These are phyloP conservation scores for Colletotrichum sp. DNA, from an alignment of 2,329 filamentous ascomycete genomes.

Conservation along the genomic window DNA sequence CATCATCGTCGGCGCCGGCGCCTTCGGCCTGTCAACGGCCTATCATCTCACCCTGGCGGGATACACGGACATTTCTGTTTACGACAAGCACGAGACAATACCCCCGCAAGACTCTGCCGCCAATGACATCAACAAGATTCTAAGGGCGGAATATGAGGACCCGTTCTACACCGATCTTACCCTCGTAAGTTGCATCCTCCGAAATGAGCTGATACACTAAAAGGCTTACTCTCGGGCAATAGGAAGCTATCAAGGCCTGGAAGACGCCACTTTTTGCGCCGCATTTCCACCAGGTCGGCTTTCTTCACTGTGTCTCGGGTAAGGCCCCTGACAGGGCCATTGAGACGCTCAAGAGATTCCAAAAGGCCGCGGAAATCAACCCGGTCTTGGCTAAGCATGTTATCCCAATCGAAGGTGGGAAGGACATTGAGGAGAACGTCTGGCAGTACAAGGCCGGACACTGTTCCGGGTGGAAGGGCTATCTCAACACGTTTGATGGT, in stretches of 20 bases:
- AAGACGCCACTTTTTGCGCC: slow-evolving; percentile 56
- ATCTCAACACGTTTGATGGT: slow-evolving; percentile 61
- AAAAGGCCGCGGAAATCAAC: slow-evolving; percentile 43
- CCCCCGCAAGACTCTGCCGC: slow-evolving; percentile 58
- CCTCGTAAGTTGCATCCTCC: slow-evolving; percentile 40
- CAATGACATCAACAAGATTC: slow-evolving; percentile 67
- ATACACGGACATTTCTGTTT: slow-evolving; percentile 51
- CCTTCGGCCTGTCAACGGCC: slow-evolving; percentile 56
- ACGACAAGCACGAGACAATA: slow-evolving; percentile 42
- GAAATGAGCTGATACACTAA: not conserved
- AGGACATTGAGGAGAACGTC: slow-evolving; percentile 45
- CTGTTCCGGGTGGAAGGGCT: slow-evolving; percentile 60
- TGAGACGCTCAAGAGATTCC: slow-evolving; percentile 47
- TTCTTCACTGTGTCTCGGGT: slow-evolving; percentile 53
- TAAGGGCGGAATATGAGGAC: slow-evolving; percentile 64
- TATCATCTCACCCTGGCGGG: slow-evolving; percentile 48
- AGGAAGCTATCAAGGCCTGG: slow-evolving; percentile 60
- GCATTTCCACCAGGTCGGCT: slow-evolving; percentile 48
- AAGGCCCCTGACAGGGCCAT: slow-evolving; percentile 52
- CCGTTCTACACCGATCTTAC: slow-evolving; percentile 60
- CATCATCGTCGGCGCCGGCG: slow-evolving; percentile 50
- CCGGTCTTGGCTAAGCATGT: slow-evolving; percentile 28
- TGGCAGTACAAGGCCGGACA: slow-evolving; percentile 53
- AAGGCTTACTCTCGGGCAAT: not conserved
- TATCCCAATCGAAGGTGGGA: slow-evolving; percentile 33